A percentile compares a stretch with the other conserved stretches of the same genome.
phyloP scores from a whole-genome alignment of 176 grass and related monocot genomes.

The Poa annua region DNA sequence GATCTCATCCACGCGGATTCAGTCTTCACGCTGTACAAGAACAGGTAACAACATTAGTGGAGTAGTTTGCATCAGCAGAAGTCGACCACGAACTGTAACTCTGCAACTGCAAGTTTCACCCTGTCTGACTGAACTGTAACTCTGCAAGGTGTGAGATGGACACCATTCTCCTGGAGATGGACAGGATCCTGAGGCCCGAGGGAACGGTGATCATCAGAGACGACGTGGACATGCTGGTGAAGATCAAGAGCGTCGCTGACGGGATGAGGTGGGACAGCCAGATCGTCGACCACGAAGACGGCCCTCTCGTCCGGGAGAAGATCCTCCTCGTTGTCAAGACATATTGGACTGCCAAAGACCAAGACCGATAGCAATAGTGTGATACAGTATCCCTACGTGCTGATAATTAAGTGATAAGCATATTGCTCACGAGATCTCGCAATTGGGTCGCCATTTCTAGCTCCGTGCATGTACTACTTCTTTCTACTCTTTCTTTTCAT shows the following conservation, averaged over 20 bases:
- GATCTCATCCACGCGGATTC: constrained; percentile 89
- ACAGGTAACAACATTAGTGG: constrained; percentile 51
- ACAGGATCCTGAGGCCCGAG: constrained; percentile 68
- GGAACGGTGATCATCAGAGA: constrained; percentile 76
- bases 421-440: not conserved
- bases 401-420: constrained; percentile 26
- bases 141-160: constrained; percentile 71
- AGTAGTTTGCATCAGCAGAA: not conserved
- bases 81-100: too few species aligned
- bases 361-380: constrained; percentile 43
- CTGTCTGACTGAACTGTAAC: not conserved
- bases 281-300: constrained; percentile 71
- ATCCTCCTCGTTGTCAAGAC: constrained; percentile 65
- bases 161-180: constrained; percentile 70
- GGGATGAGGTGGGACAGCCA: constrained; percentile 78
- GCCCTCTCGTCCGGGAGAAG: constrained; percentile 67
- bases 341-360: constrained; percentile 65
- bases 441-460: constrained; percentile 32
- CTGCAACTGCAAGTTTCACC: not conserved
- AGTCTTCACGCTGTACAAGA: constrained; percentile 75
- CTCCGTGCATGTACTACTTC: not conserved
- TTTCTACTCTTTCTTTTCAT: constrained; percentile 2
- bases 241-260: constrained; percentile 59
- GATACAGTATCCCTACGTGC: not conserved
- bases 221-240: constrained; percentile 72